Percentiles rank a stretch among this genome's conserved stretches.
phyloP scores from a whole-genome alignment of 2,329 filamentous ascomycete species.

The Corinectria fuckeliana region DNA sequence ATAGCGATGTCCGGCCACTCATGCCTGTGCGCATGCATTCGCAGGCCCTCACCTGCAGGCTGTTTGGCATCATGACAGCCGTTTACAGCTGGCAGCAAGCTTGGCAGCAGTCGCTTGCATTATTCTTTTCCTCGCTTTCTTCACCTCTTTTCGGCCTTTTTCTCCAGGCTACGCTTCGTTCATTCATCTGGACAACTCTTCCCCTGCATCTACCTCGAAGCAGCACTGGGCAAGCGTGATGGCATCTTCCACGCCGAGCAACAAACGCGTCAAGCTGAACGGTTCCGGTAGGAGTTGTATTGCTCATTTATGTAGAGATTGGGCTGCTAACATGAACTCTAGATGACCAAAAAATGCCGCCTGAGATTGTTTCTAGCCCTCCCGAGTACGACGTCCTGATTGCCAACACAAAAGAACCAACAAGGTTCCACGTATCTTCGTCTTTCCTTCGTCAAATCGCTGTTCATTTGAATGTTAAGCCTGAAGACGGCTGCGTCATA shows the following conservation, averaged over 20 bases:
- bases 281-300: background rate
- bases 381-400: constrained; percentile 28
- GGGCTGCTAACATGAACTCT: background rate
- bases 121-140: no score
- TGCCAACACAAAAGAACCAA: constrained; percentile 12
- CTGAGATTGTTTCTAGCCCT: constrained; percentile 4
- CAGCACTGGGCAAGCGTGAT: background rate
- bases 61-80: no score
- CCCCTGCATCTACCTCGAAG: no score
- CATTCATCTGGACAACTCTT: no score
- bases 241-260: background rate
- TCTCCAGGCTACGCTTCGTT: no score
- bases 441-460: constrained; percentile 26
- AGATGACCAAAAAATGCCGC: background rate
- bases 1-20: no score
- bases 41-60: no score
- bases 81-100: no score
- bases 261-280: background rate
- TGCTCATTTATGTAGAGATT: background rate
- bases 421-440: constrained; percentile 21
- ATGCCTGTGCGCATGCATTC: no score
- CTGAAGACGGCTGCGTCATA: background rate
- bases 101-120: no score
- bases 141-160: no score
- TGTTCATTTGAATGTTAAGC: background rate